phyloP scores from a whole-genome alignment of 805 yeast species.

The Sungouiella blattae region DNA sequence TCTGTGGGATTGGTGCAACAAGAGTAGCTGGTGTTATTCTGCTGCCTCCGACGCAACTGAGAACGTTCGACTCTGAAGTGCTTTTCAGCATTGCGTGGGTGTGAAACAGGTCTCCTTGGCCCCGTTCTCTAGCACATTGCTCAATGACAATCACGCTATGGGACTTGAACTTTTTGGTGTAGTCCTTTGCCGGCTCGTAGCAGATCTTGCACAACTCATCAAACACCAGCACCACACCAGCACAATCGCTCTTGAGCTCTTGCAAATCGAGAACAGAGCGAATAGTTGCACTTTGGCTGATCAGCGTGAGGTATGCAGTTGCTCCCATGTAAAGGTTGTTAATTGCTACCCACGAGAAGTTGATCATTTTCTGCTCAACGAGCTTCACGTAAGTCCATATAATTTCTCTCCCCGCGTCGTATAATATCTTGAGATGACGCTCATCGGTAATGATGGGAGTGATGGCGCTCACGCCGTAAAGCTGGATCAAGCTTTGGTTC shows the following conservation, averaged over 20 bases:
- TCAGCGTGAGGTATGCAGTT: constrained; percentile 9
- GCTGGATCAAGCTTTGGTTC: constrained; percentile 8
- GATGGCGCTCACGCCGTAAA: constrained; percentile 9
- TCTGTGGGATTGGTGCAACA: background rate
- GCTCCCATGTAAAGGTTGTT: constrained; percentile 12
- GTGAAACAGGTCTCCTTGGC: background rate
- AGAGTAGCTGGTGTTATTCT: background rate
- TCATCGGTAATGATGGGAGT: constrained; percentile 6
- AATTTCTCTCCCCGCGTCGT: constrained; percentile 10
- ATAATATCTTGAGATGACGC: constrained; percentile 6
- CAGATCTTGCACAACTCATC: constrained; percentile 5
- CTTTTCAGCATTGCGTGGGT: background rate
- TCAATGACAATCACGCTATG: constrained; percentile 2
- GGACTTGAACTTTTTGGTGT: constrained; percentile 2
- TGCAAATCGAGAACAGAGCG: background rate
- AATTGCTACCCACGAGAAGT: constrained; percentile 16
- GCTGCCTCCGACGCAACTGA: constrained; percentile 1
- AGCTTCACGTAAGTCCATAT: constrained; percentile 10
- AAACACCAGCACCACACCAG: constrained; percentile 3
- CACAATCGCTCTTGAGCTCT: constrained; percentile 3
- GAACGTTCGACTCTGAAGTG: background rate
- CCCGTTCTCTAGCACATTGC: constrained; percentile 1
- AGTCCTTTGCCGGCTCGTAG: constrained; percentile 4
- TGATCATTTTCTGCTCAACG: constrained; percentile 4
- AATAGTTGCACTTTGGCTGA: constrained; percentile 2